Percentiles rank a stretch among this genome's conserved stretches.
Conservation (phyloP, 768 basidiomycete genomes). For the Auricularia sp. region DNA sequence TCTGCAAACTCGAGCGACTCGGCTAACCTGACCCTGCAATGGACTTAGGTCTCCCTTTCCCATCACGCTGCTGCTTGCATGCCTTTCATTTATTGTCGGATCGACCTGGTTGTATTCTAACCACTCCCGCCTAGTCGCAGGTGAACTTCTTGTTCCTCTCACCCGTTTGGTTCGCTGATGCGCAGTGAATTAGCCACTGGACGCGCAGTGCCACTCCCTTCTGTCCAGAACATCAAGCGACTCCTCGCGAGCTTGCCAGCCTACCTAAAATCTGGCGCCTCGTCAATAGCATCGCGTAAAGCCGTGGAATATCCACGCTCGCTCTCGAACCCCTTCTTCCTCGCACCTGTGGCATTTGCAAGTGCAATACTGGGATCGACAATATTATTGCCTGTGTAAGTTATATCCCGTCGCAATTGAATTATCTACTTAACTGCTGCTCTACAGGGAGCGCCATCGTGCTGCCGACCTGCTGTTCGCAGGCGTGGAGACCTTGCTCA, state of each 20-base stretch:
- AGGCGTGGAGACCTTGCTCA: slow-evolving; percentile 60
- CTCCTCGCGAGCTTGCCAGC: background rate
- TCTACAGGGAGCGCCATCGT: slow-evolving; percentile 43
- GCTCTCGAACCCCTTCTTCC: slow-evolving; percentile 65
- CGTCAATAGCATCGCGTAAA: background rate
- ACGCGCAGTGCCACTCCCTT: background rate
- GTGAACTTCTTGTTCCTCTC: background rate
- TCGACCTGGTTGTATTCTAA: background rate
- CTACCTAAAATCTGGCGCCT: too few species aligned
- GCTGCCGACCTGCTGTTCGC: slow-evolving; percentile 82
- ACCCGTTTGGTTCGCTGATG: background rate
- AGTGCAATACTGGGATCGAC: slow-evolving; percentile 45
- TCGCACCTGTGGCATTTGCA: slow-evolving; percentile 53
- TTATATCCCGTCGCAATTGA: too few species aligned
- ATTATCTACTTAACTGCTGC: background rate
- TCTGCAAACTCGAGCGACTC: background rate
- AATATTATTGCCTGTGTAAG: slow-evolving; percentile 48
- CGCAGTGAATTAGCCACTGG: background rate
- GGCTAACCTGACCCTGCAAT: background rate
- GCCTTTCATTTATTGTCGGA: background rate
- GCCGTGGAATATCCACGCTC: background rate
- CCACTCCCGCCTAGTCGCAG: background rate
- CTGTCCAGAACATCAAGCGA: background rate
- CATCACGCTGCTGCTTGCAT: background rate
- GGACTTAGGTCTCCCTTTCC: background rate